Conservation (phyloP, 2,329 filamentous ascomycete species). For the Aspergillus hortae region DNA sequence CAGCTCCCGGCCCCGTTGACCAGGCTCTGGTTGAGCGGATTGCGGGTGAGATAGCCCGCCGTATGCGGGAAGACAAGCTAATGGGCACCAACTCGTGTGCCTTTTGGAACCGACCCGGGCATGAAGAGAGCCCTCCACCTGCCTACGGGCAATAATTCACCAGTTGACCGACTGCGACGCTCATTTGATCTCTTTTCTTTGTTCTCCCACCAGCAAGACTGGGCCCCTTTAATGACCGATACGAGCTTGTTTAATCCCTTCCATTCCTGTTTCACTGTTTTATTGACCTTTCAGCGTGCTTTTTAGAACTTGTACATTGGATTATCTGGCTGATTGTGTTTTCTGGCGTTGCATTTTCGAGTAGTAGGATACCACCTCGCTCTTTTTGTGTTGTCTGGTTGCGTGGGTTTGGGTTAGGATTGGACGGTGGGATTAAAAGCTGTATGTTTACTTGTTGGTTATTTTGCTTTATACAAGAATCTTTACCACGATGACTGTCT, state of each 20-base stretch:
- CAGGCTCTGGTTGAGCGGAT: slow-evolving; percentile 60
- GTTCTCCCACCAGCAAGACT: slow-evolving; percentile 16
- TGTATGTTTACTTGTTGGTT: neutral
- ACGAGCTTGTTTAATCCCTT: slow-evolving; percentile 18
- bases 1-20: slow-evolving; percentile 40
- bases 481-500: neutral
- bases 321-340: slow-evolving; percentile 21
- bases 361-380: slow-evolving; percentile 30
- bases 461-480: neutral
- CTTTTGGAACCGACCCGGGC: slow-evolving; percentile 34
- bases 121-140: slow-evolving; percentile 40
- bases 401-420: slow-evolving; percentile 6
- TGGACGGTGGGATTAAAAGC: neutral
- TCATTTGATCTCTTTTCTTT: slow-evolving; percentile 12
- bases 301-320: slow-evolving; percentile 17
- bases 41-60: slow-evolving; percentile 80
- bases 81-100: slow-evolving; percentile 27
- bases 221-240: slow-evolving; percentile 18
- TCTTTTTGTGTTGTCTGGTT: slow-evolving; percentile 7
- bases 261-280: slow-evolving; percentile 2
- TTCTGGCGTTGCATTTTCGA: slow-evolving; percentile 22
- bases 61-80: slow-evolving; percentile 81
- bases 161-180: slow-evolving; percentile 7
- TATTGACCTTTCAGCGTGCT: slow-evolving; percentile 20
- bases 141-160: slow-evolving; percentile 40